Conservation (phyloP, 2,329 filamentous ascomycete genomes). For the Fusarium penzigii region DNA sequence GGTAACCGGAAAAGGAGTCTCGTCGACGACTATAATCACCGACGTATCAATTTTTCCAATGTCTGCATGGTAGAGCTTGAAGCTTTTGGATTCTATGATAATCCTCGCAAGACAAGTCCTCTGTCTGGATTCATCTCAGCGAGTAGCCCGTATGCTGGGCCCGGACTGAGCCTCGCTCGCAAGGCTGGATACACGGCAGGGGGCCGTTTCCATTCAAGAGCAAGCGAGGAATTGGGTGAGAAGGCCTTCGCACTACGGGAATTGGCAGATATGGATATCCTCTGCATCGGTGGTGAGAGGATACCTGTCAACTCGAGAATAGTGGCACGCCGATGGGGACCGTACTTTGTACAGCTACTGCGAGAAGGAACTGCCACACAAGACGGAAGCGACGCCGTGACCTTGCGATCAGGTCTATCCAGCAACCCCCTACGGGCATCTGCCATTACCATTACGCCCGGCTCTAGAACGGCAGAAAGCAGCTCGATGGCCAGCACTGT, state of each 20-base stretch:
- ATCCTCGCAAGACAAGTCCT: slow-evolving; percentile 76
- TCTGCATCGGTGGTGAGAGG: slow-evolving; percentile 86
- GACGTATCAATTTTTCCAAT: slow-evolving; percentile 95
- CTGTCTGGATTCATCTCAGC: slow-evolving; percentile 84
- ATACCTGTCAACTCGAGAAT: slow-evolving; percentile 93
- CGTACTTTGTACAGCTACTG: slow-evolving; percentile 91
- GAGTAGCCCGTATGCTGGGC: slow-evolving; percentile 67
- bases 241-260: slow-evolving; percentile 79
- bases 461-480: slow-evolving; percentile 52
- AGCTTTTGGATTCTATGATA: slow-evolving; percentile 96
- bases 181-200: slow-evolving; percentile 69
- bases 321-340: slow-evolving; percentile 86
- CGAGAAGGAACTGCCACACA: slow-evolving; percentile 75
- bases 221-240: slow-evolving; percentile 83
- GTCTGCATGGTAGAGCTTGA: slow-evolving; percentile 97
- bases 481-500: slow-evolving; percentile 49
- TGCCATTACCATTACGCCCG: slow-evolving; percentile 80
- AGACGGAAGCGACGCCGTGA: slow-evolving; percentile 73
- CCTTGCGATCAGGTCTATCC: slow-evolving; percentile 65
- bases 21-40: slow-evolving; percentile 97
- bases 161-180: slow-evolving; percentile 55
- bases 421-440: slow-evolving; percentile 70
- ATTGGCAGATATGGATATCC: slow-evolving; percentile 92
- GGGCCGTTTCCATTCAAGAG: slow-evolving; percentile 72
- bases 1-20: slow-evolving; percentile 91